Base-by-base conservation (phyloP, 495 filamentous ascomycete genomes). In the Penicillium arizonense region DNA sequence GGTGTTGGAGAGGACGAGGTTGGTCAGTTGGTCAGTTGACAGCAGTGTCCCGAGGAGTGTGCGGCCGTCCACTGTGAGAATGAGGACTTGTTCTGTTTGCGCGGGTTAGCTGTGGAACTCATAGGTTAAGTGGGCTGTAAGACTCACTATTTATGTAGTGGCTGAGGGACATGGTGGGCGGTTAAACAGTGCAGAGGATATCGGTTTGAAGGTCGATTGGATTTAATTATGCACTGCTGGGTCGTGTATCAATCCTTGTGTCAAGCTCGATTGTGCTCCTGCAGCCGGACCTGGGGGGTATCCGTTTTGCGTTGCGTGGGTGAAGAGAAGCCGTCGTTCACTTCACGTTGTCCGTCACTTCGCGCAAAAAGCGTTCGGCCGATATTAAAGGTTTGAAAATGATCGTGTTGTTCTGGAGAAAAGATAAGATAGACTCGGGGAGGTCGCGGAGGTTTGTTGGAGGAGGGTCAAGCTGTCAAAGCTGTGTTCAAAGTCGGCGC, bases 41-140 rank as follows among this genome's bases (percentile, higher is more conserved):
- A 93, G 73, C 18, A 98, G 85, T 2, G 74, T 88, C 26, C 94
- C 94, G 47, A 88, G 83, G 35, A 97, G 77, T 13, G 86, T 95
- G 58, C 94, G 89, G 46, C 93, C 94, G 71, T 97, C 95, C 54
- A 88, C 87, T 39, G 94, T 98, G 59, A 98, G 77, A 61, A 98
- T 85, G 44, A 90, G 79, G 45, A 98, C 90, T 67, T 88, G 93
- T 67, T 96, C 94, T 97, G 65, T 38, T 44, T 14, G 16, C 50
- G 8, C 13, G 5, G n/a, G 24, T 56, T 61, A 57, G 67, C 53
- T 37, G 5, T 35, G 10, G 20, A 24, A n/a, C 3, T 16, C 5
- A 23, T 14, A 12, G n/a, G 6, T 14, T 10, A 14, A 21, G 45
- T 20, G 32, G 20, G 35, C 9, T 14, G 34, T 32, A 35, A 32